phyloP scores from a whole-genome alignment of 1,139 yeast genomes.

The Pichia cactophila region DNA sequence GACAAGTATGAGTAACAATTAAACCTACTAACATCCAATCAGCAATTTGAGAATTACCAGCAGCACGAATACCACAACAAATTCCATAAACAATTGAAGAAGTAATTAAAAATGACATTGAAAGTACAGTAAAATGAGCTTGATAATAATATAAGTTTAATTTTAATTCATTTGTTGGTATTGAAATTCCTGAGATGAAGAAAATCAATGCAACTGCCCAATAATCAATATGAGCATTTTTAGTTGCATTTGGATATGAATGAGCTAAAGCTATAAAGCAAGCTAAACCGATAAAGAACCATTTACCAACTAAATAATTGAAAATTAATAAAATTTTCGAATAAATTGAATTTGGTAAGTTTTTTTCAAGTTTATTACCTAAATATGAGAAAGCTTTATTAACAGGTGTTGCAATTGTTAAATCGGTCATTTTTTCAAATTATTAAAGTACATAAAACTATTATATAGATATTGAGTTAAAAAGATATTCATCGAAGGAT shows the following conservation, averaged over 20 bases:
- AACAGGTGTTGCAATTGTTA: conserved; percentile 7
- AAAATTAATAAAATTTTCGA: conserved; percentile 1
- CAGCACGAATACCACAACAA: conserved; percentile 55
- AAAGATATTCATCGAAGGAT: too few species aligned
- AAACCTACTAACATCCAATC: conserved; percentile 74
- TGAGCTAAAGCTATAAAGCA: conserved; percentile 68
- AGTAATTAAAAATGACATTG: conserved; percentile 66
- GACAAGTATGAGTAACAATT: conserved; percentile 77
- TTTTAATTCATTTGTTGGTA: conserved; percentile 54
- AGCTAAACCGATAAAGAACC: conserved; percentile 74
- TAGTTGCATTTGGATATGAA: conserved; percentile 45
- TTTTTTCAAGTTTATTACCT: not conserved
- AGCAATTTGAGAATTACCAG: conserved; percentile 52
- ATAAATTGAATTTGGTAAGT: conserved; percentile 5
- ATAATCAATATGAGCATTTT: conserved; percentile 45
- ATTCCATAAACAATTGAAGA: conserved; percentile 71
- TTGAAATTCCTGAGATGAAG: conserved; percentile 70
- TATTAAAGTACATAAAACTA: too few species aligned
- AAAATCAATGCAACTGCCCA: conserved; percentile 85
- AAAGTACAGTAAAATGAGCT: conserved; percentile 66
- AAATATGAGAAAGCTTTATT: not conserved
- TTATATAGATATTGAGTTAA: too few species aligned
- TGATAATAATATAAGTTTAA: conserved; percentile 67
- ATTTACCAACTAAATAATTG: conserved; percentile 24
- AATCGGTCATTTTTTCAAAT: not conserved